Base-by-base conservation (phyloP, 352 stramenopile species). In the Sclerospora graminicola region DNA sequence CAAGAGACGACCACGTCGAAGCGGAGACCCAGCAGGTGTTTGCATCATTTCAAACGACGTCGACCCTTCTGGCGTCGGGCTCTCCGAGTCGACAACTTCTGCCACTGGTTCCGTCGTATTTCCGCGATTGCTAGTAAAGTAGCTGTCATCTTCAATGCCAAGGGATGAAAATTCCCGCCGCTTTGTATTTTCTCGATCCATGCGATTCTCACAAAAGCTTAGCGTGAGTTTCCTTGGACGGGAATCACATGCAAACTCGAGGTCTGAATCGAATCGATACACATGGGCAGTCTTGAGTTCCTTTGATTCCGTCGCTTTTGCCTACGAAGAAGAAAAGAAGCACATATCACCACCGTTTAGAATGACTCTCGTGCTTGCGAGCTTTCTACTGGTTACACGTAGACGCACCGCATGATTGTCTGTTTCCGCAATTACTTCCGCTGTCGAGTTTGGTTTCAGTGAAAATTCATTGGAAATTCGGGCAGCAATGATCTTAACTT, bases 401-500 rank as follows among this genome's bases (percentile, higher is more conserved):
- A 14, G 14, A 44, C 69, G 35, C 48, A 87, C 74, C 26, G 44
- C 36, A 29, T 84, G 67, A 13, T 82, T 87, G 24, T 91, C 72
- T 0, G 75, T 86, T 41, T 81, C 63, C 6, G 69, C 52, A 18
- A 83, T 39, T 28, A 87, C 61, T 42, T 88, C 73, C 1, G 76
- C 73, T 2, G 60, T 67, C 6, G 69, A 68, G 21, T 83, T 69
- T 13, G 75, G 60, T 31, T 76, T 72, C 27, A 84, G 46, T 2
- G 60, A 71, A 10, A 89, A 63, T 35, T 86, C 73, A 21, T 78
- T 66, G 15, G 65, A 56, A 45, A 89, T 58, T 15, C 80, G 74
- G 7, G 72, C 76, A 4, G 81, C 77, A n/a, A 90, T 67, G 15
- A 93, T 64, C 32, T 90, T 89, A 3, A 93, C 79, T 54, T 93